Evolutionary conservation across 2,329 filamentous ascomycete species (phyloP), one percentile per base, ranked within the genome.

Genomic region (Arthrinium puccinioides): DNA sequence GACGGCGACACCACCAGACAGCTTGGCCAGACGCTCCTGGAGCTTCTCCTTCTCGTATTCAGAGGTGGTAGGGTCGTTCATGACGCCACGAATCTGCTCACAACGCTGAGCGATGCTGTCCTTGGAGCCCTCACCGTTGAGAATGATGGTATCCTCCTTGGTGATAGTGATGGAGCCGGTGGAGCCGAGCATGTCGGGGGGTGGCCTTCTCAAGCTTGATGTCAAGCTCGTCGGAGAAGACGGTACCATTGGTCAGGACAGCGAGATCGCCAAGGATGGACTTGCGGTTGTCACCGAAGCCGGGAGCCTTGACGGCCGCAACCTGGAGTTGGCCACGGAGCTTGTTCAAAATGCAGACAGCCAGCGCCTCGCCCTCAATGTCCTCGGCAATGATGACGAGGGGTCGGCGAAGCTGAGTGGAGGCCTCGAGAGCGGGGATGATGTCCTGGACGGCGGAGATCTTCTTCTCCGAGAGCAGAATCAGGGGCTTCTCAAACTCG

Each of bases 41-140:
- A 98, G 87, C 82, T 98, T 98, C 84, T 98, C 92, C 80, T 96
- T 97, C 80, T 98, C 92, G 71, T 98, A 98, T 60, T 98, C 92
- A 33, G 89, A 96, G 48, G 92, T 98, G 54, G 78, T 82, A 49
- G 90, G 84, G 71, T 98, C 92, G 45, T 74, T 76, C 74, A 96
- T 95, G 67, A 97, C 88, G 52, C 90, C 89, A 53, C 92, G 89
- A 68, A 98, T 98, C 76, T 98, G 92, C 72, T 98, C 92, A 70
- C 92, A 97, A 62, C 92, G 86, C 76, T 96, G 88, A 48, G 85
- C 69, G 56, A 98, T 94, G 50, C 76, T 65, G 60, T 98, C 92
- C 78, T 97, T 96, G 82, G 72, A 84, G 48, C 92, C 92, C 58
- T 95, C 88, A 40, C 92, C 92, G 67, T 98, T 98, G 46, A 98